A percentile compares a stretch with the other conserved stretches of the same genome.
Conservation (phyloP, 768 basidiomycete species). For the Dendrothele bispora region DNA sequence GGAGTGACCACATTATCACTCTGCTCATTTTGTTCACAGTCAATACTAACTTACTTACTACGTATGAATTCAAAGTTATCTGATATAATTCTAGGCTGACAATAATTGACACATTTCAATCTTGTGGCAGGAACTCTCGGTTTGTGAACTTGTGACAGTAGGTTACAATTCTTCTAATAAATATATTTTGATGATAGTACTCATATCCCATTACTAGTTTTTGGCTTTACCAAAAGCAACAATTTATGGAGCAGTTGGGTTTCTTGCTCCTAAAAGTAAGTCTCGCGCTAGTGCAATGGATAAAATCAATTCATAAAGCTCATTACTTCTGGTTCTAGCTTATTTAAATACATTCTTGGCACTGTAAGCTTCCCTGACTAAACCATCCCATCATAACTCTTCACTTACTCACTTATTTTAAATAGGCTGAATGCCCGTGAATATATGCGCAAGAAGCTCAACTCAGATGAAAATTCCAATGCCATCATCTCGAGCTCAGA, state of each 20-base stretch:
- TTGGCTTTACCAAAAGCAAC: slow-evolving; percentile 6
- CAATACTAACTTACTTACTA: slow-evolving; percentile 8
- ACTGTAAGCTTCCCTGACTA: not conserved
- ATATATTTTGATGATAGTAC: not conserved
- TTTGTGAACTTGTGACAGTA: not conserved
- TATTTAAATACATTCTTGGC: not conserved
- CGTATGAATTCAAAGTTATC: not conserved
- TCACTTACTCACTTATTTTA: not conserved
- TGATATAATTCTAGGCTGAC: not conserved
- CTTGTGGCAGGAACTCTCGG: not conserved
- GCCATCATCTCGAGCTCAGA: too few species aligned
- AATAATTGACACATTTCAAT: too few species aligned
- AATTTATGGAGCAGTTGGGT: slow-evolving; percentile 5
- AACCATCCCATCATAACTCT: too few species aligned
- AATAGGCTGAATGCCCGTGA: too few species aligned
- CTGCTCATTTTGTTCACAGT: slow-evolving; percentile 7
- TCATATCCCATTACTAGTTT: not conserved
- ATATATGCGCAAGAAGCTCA: too few species aligned
- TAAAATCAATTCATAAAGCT: not conserved
- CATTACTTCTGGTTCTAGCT: not conserved
- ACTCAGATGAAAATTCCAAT: too few species aligned
- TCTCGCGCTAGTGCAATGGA: too few species aligned
- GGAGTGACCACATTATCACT: slow-evolving; percentile 6
- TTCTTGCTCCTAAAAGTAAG: slow-evolving; percentile 5
- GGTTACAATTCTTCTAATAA: not conserved